Evolutionary conservation across 2,329 filamentous ascomycete genomes (phyloP), one percentile per base, ranked within the genome.

Genomic region (Delphinella strobiligena): DNA sequence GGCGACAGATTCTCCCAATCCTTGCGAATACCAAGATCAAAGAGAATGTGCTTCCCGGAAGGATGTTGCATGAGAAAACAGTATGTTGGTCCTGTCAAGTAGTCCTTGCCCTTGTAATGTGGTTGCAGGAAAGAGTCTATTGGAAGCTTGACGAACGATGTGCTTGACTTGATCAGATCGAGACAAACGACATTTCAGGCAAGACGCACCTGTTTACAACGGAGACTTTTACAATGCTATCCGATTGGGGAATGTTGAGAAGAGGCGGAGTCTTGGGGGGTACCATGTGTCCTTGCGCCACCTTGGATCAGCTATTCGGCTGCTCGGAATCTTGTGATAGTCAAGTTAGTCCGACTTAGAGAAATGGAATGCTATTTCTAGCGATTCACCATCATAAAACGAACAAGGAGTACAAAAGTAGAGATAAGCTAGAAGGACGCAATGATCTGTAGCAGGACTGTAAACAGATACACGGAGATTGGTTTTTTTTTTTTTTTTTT

Each of bases 51-150:
- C 31, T 60, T 58, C 4, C 55, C 56, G 2, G 59, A 58, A 0
- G 59, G 53, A 40, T 72, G 67, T 39, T 68, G 59, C 38, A 73
- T 63, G 1, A 71, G 53, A 48, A 72, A 73, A 3, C 61, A 61
- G 49, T 61, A 63, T 1, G 62, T 56, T 2, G 67, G 67, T 19
- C 56, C 58, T 5, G 50, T 48, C 12, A 67, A 51, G 11, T 55
- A 43, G 1, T 53, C 51, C 18, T 58, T 54, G 15, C 60, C 63
- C 38, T 51, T 51, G 36, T 66, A 64, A 34, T 56, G 52, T 3
- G 61, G 58, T 34, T 62, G 56, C 18, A 65, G 51, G 45, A 63
- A 57, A 3, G 51, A 22, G 3, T 36, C 37, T 34, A 56, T 55
- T 11, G 51, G 48, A 11, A 60, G 40, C 18, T 49, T 47, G 33